A percentile compares a stretch with the other conserved stretches of the same genome.
Evolutionary conservation across 2,329 filamentous ascomycete genomes (phyloP).

Genomic region (Phyllosticta citrichinensis): DNA sequence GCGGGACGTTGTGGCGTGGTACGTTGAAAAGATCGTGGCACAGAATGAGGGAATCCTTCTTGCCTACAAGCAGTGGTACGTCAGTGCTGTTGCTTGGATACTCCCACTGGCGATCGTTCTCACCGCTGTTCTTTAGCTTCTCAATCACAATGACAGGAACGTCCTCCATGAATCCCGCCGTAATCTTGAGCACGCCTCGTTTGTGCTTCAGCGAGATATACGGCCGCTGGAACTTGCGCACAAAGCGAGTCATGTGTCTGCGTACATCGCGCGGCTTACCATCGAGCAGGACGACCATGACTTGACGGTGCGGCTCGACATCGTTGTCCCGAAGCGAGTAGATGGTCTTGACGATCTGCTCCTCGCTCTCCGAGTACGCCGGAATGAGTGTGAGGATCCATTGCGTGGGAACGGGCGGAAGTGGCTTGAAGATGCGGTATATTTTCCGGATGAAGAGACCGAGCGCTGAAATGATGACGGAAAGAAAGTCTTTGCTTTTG

Average conservation of each 20-base stretch:
- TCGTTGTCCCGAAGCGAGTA: constrained; percentile 16
- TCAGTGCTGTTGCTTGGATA: neutral
- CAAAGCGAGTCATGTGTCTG: constrained; percentile 14
- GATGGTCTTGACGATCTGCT: constrained; percentile 17
- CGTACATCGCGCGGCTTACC: constrained; percentile 14
- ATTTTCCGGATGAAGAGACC: constrained; percentile 10
- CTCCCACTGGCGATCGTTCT: neutral
- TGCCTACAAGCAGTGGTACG: neutral
- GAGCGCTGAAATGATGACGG: constrained; percentile 11
- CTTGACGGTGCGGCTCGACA: constrained; percentile 15
- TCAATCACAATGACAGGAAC: constrained; percentile 17
- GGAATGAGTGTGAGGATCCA: constrained; percentile 18
- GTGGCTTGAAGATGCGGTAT: constrained; percentile 9
- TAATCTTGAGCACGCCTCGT: constrained; percentile 13
- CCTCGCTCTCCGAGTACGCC: constrained; percentile 16
- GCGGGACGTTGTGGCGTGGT: constrained; percentile 13
- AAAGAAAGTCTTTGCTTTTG: constrained; percentile 17
- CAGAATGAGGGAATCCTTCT: constrained; percentile 17
- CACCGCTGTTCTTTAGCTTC: constrained; percentile 14
- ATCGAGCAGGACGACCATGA: constrained; percentile 17
- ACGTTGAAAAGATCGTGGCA: constrained; percentile 18
- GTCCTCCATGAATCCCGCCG: constrained; percentile 17
- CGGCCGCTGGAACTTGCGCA: constrained; percentile 12
- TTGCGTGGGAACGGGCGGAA: constrained; percentile 10
- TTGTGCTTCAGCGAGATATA: constrained; percentile 16